These are phyloP conservation scores for Peronosclerospora sorghi DNA, from an alignment of 352 stramenopile genomes.

Conservation along the genomic window DNA sequence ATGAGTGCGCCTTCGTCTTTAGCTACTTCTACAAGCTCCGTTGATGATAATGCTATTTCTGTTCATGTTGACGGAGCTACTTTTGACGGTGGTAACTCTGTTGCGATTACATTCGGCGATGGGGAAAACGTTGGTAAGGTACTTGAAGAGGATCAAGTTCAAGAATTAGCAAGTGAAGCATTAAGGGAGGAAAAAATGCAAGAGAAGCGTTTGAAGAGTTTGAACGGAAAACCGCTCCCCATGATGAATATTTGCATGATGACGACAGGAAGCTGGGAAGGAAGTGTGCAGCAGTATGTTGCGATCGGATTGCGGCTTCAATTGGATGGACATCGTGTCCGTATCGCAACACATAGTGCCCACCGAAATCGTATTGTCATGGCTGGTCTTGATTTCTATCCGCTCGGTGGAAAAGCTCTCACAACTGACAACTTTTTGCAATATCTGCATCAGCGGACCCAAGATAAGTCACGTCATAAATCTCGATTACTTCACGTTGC, in stretches of 20 bases:
- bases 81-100: slow-evolving; percentile 22
- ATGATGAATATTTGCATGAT: slow-evolving; percentile 69
- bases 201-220: slow-evolving; percentile 13
- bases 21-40: too few species aligned
- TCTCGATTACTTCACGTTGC: slow-evolving; percentile 23
- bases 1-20: slow-evolving; percentile 2
- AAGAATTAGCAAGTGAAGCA: slow-evolving; percentile 14
- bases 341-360: slow-evolving; percentile 77
- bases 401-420: slow-evolving; percentile 37
- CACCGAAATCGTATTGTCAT: slow-evolving; percentile 58
- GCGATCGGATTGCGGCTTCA: slow-evolving; percentile 64
- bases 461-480: slow-evolving; percentile 26
- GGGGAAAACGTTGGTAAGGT: slow-evolving; percentile 14
- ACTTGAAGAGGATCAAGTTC: slow-evolving; percentile 17
- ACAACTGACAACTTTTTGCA: slow-evolving; percentile 39
- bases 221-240: slow-evolving; percentile 19
- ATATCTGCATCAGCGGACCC: slow-evolving; percentile 27
- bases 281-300: slow-evolving; percentile 64
- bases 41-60: too few species aligned
- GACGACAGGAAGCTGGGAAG: slow-evolving; percentile 51
- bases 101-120: slow-evolving; percentile 24
- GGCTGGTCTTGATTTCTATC: slow-evolving; percentile 57
- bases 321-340: slow-evolving; percentile 79
- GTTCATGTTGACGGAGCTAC: slow-evolving; percentile 15
- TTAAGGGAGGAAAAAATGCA: slow-evolving; percentile 15